These are phyloP conservation scores for Tolypocladium cylindrosporum DNA, from an alignment of 2,329 filamentous ascomycete species.

Conservation along the genomic window DNA sequence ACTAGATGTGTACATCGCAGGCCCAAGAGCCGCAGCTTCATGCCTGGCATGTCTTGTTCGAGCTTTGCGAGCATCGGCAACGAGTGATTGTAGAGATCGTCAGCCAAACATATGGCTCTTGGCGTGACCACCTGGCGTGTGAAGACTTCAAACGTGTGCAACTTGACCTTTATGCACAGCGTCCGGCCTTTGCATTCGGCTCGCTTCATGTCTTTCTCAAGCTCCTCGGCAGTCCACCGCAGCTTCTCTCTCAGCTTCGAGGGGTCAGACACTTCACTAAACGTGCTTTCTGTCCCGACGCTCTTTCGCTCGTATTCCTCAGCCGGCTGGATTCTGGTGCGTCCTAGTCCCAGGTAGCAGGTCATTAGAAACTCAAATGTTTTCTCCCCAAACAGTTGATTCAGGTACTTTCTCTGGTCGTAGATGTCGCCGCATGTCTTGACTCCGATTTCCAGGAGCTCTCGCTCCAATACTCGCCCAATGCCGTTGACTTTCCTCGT, in stretches of 20 bases:
- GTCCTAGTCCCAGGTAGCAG: constrained; percentile 76
- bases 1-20: constrained; percentile 80
- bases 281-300: constrained; percentile 88
- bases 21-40: constrained; percentile 80
- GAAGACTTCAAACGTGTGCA: constrained; percentile 87
- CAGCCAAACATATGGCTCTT: constrained; percentile 59
- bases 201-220: constrained; percentile 74
- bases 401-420: constrained; percentile 59
- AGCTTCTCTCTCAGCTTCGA: constrained; percentile 65
- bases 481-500: constrained; percentile 91
- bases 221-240: constrained; percentile 67
- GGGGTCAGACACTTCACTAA: constrained; percentile 66
- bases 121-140: constrained; percentile 72
- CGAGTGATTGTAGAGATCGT: constrained; percentile 74
- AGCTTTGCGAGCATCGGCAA: constrained; percentile 77
- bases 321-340: constrained; percentile 75
- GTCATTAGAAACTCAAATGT: constrained; percentile 77
- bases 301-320: constrained; percentile 89
- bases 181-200: constrained; percentile 86
- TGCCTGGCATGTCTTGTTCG: constrained; percentile 68
- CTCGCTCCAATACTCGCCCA: constrained; percentile 86
- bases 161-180: constrained; percentile 81
- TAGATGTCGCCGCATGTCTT: constrained; percentile 87
- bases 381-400: constrained; percentile 81
- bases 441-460: constrained; percentile 78